Percentiles rank a stretch among this genome's conserved stretches.
phyloP scores from a whole-genome alignment of 2,329 filamentous ascomycete genomes.

The Nemania sp. region DNA sequence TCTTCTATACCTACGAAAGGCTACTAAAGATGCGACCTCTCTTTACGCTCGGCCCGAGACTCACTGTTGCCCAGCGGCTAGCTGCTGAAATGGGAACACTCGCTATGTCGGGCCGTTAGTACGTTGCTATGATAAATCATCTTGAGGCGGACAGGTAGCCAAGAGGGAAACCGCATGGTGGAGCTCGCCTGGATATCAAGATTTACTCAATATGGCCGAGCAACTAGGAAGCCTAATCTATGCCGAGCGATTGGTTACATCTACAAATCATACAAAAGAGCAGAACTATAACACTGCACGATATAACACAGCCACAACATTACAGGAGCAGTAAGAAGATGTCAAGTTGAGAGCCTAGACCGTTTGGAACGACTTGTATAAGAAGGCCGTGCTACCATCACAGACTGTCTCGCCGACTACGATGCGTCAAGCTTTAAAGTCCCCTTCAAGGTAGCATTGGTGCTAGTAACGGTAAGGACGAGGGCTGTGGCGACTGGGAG shows the following conservation, averaged over 20 bases:
- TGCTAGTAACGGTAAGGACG: not conserved
- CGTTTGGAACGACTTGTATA: no score
- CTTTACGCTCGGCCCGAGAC: not conserved
- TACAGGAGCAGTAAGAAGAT: no score
- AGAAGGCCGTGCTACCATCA: no score
- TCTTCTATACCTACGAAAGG: not conserved
- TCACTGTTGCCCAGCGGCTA: not conserved
- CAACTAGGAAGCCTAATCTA: not conserved
- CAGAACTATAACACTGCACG: no score
- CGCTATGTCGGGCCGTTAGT: not conserved
- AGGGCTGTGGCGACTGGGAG: not conserved
- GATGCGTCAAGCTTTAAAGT: conserved; percentile 2
- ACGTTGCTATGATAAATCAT: no score
- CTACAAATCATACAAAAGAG: no score
- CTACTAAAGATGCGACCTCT: not conserved
- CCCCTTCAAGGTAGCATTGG: not conserved
- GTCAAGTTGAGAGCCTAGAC: no score
- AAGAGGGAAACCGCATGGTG: not conserved
- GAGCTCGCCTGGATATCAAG: not conserved
- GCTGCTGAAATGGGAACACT: conserved; percentile 4
- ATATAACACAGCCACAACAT: no score
- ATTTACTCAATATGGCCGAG: conserved; percentile 2
- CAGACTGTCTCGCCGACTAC: conserved; percentile 1
- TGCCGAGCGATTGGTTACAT: conserved; percentile 1
- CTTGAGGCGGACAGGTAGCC: no score